Percentiles rank a stretch among this genome's conserved stretches.
These are phyloP conservation scores for Alternaria consortialis DNA, from an alignment of 2,329 filamentous ascomycete genomes.

Conservation along the genomic window DNA sequence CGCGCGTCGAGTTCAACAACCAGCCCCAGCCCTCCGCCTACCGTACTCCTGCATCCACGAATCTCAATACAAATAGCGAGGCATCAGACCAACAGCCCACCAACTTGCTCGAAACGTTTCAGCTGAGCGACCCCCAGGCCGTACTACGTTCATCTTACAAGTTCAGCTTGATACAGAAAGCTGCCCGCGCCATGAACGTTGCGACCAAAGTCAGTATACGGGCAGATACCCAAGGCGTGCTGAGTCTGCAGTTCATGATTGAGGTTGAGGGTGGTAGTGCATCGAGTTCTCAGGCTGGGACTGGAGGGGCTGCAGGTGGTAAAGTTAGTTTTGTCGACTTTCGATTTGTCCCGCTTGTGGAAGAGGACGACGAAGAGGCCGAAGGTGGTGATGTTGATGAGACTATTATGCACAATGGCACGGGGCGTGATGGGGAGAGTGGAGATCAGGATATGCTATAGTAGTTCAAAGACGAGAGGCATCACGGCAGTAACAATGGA, in stretches of 20 bases:
- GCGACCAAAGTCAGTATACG: slow-evolving; percentile 92
- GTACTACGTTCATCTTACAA: slow-evolving; percentile 73
- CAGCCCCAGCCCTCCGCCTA: slow-evolving; percentile 36
- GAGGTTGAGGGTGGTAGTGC: slow-evolving; percentile 68
- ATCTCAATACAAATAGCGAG: slow-evolving; percentile 16
- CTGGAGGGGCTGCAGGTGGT: slow-evolving; percentile 52
- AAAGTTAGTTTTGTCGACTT: slow-evolving; percentile 81
- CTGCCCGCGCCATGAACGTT: slow-evolving; percentile 89
- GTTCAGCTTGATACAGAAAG: slow-evolving; percentile 85
- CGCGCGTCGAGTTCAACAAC: slow-evolving; percentile 67
- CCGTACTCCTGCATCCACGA: slow-evolving; percentile 24
- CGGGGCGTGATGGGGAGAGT: slow-evolving; percentile 9
- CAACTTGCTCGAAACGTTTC: slow-evolving; percentile 75
- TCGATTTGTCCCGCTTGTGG: slow-evolving; percentile 76
- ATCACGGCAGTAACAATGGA: not conserved
- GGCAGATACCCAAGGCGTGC: slow-evolving; percentile 85
- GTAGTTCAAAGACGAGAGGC: not conserved
- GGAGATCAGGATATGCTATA: slow-evolving; percentile 4
- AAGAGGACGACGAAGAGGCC: slow-evolving; percentile 51
- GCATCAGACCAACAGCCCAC: slow-evolving; percentile 14
- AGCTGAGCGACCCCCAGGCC: slow-evolving; percentile 56
- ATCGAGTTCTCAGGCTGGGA: not conserved
- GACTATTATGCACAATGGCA: slow-evolving; percentile 26
- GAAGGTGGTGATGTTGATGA: slow-evolving; percentile 27
- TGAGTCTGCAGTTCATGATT: slow-evolving; percentile 96